Conservation (phyloP, 2,329 filamentous ascomycete genomes). For the Endoconidiophora polonica region DNA sequence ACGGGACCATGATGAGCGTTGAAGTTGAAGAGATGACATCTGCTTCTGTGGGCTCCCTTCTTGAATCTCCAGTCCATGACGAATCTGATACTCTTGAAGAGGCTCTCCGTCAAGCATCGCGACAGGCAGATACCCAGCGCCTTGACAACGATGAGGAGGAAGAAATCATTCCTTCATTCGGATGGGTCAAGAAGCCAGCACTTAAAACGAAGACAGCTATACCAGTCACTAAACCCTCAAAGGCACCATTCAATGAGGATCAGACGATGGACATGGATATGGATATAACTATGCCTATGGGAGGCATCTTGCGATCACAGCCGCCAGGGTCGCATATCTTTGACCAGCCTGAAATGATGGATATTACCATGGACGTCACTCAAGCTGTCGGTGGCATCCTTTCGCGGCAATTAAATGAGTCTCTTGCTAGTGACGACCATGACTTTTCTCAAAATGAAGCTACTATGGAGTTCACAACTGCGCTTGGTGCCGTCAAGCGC, state of each 20-base stretch:
- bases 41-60: slow-evolving; percentile 46
- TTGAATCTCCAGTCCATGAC: slow-evolving; percentile 36
- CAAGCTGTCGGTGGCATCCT: slow-evolving; percentile 67
- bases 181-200: slow-evolving; percentile 46
- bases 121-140: slow-evolving; percentile 56
- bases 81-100: slow-evolving; percentile 62
- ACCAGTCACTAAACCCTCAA: neutral
- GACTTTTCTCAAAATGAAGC: slow-evolving; percentile 26
- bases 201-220: neutral
- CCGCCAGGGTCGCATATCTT: neutral
- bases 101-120: slow-evolving; percentile 57
- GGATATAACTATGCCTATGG: slow-evolving; percentile 39
- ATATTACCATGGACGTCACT: slow-evolving; percentile 92
- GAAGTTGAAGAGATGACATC: slow-evolving; percentile 64
- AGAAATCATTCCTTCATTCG: slow-evolving; percentile 60
- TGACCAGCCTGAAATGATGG: slow-evolving; percentile 49
- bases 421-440: slow-evolving; percentile 17
- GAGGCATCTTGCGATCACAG: slow-evolving; percentile 23
- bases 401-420: slow-evolving; percentile 21
- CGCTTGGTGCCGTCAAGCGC: slow-evolving; percentile 52
- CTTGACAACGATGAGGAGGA: slow-evolving; percentile 44
- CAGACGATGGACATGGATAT: slow-evolving; percentile 31
- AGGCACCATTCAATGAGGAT: neutral
- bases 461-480: slow-evolving; percentile 75
- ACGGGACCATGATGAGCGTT: slow-evolving; percentile 67